These are phyloP conservation scores for Colletotrichum tamarilloi DNA, from an alignment of 2,329 filamentous ascomycete genomes.

Conservation along the genomic window DNA sequence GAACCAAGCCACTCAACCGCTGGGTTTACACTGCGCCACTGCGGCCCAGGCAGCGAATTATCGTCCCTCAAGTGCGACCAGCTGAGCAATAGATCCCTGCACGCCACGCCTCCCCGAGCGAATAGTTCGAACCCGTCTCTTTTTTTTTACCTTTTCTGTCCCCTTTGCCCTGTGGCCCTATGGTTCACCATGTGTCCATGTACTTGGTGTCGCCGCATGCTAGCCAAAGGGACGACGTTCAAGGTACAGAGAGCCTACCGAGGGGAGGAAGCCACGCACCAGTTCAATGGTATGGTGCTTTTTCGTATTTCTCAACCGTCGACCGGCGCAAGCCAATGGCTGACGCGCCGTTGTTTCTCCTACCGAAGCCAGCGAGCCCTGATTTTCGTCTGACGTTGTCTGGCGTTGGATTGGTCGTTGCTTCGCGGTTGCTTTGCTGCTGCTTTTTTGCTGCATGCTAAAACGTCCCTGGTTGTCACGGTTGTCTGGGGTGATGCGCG, in stretches of 20 bases:
- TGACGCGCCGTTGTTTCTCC: constrained; percentile 4
- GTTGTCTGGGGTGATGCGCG: constrained; percentile 35
- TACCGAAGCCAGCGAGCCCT: constrained; percentile 11
- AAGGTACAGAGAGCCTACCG: not conserved
- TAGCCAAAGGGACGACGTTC: not conserved
- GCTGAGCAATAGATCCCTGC: constrained; percentile 34
- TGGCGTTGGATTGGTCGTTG: not conserved
- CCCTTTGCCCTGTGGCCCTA: not conserved
- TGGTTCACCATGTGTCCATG: not conserved
- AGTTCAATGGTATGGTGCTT: not conserved
- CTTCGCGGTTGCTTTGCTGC: constrained; percentile 9
- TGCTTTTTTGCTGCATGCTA: constrained; percentile 17
- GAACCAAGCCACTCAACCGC: constrained; percentile 34
- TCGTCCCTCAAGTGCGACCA: constrained; percentile 6
- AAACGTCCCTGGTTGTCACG: not conserved
- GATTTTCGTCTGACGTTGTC: not conserved
- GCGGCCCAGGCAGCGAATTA: constrained; percentile 32
- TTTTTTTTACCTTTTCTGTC: constrained; percentile 12
- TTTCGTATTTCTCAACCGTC: not conserved
- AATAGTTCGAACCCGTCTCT: constrained; percentile 23
- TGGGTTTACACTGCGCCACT: constrained; percentile 32
- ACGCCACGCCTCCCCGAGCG: constrained; percentile 30
- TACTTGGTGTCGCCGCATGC: not conserved
- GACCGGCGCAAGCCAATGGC: not conserved
- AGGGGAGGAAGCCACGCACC: not conserved